Evolutionary conservation across 1,139 yeast genomes (phyloP).

Genomic region (Suhomyces chickasaworum): DNA sequence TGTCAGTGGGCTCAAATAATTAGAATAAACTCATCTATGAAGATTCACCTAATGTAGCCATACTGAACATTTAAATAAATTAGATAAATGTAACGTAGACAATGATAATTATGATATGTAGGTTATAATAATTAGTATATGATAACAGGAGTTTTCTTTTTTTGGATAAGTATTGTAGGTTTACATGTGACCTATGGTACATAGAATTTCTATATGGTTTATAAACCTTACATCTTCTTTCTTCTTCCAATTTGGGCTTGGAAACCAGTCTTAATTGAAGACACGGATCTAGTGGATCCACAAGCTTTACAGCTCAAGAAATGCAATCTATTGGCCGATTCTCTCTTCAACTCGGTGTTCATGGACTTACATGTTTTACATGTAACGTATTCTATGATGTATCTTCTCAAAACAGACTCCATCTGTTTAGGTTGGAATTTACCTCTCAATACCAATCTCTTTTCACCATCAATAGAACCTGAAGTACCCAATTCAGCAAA

Average conservation of each 20-base stretch:
- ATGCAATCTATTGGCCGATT: slow-evolving; percentile 92
- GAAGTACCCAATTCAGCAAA: slow-evolving; percentile 99
- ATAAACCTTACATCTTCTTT: slow-evolving; percentile 47
- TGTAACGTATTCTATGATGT: slow-evolving; percentile 94
- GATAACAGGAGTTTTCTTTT: too few species aligned
- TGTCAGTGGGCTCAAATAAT: slow-evolving; percentile 31
- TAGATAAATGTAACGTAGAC: too few species aligned
- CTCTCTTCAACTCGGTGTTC: slow-evolving; percentile 95
- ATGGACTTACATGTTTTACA: slow-evolving; percentile 98
- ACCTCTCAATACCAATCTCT: slow-evolving; percentile 95
- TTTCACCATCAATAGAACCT: slow-evolving; percentile 97
- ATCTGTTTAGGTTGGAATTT: slow-evolving; percentile 97
- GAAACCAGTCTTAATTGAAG: slow-evolving; percentile 98
- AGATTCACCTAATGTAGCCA: too few species aligned
- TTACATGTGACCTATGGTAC: slow-evolving; percentile 1
- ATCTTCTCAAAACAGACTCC: slow-evolving; percentile 94
- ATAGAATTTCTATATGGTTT: slow-evolving; percentile 2
- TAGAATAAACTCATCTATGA: background rate
- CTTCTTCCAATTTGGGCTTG: slow-evolving; percentile 90
- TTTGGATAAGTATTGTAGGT: too few species aligned
- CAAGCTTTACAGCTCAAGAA: slow-evolving; percentile 97
- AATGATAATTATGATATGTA: too few species aligned
- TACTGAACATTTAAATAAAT: too few species aligned
- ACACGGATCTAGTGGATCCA: slow-evolving; percentile 96
- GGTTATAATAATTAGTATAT: too few species aligned